Base-by-base conservation (phyloP, 2,329 filamentous ascomycete genomes). In the Cladosporium sp. region DNA sequence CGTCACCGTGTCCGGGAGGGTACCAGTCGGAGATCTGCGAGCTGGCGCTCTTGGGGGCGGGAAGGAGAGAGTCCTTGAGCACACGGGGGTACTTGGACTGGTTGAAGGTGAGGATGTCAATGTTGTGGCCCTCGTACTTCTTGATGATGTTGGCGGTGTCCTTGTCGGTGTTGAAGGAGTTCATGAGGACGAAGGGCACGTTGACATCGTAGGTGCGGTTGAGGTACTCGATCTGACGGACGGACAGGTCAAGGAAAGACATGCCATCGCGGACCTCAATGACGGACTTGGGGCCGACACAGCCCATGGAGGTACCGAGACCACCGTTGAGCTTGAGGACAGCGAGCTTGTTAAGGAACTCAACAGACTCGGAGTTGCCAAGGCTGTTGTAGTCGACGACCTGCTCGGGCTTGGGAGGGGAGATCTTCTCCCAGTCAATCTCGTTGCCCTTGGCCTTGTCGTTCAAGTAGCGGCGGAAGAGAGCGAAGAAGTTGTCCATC, bases 401-500 rank as follows among this genome's bases (percentile, higher is more conserved):
- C 81, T 99, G 94, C 67, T 89, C 87, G 68, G 89, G 87, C 68
- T 94, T 92, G 58, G 94, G 94, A 66, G 94, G 94, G 56, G 90
- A 88, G 75, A 99, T 99, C 71, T 91, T 91, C 64, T 95, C 91
- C 94, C 94, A 99, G 75, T 96, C 90, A 66, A 91, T 93, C 73
- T 86, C 86, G 74, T 94, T 97, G 75, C 93, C 92, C 86, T 97
- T 97, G 72, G 94, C 93, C 83, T 97, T 96, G 81, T 97, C 94
- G 74, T 97, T 97, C 63, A 99, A 82, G 78, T 97, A 99, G 78
- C 94, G 87, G 73, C 94, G 89, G 88, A 99, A 99, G 62, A 99
- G 88, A 61, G 91, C 88, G 74, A 99, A 99, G 83, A 99, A 99
- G 86, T 99, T 99, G 85, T 99, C 94, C 92, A 97, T 97, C 80